phyloP scores from a whole-genome alignment of 441 rosid species.

The Aleurites moluccanus region DNA sequence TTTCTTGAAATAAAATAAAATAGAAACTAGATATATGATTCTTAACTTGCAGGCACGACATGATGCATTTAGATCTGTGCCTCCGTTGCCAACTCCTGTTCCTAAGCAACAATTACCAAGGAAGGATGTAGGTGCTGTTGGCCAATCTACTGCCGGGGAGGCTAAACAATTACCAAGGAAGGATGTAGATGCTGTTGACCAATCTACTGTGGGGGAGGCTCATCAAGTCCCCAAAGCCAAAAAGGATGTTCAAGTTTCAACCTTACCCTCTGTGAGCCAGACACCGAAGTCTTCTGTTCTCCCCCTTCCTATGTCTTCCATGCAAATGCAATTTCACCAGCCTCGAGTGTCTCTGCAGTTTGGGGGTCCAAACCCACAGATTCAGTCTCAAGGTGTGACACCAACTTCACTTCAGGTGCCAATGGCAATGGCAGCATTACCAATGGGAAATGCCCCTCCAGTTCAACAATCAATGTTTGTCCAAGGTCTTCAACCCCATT shows the following conservation, averaged over 20 bases:
- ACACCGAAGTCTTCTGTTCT: constrained; percentile 59
- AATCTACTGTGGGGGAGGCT: constrained; percentile 45
- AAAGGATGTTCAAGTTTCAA: constrained; percentile 56
- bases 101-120: too few relatives aligned
- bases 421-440: constrained; percentile 58
- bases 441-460: constrained; percentile 72
- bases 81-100: constrained; percentile 55
- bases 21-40: neutral
- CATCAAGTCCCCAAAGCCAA: constrained; percentile 49
- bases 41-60: constrained; percentile 63
- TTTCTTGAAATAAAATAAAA: neutral
- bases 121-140: too few relatives aligned
- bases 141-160: too few relatives aligned
- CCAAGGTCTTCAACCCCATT: constrained; percentile 74
- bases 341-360: constrained; percentile 67
- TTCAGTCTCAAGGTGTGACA: constrained; percentile 68
- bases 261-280: constrained; percentile 46
- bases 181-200: constrained; percentile 47
- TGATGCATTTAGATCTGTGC: constrained; percentile 50
- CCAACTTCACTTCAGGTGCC: constrained; percentile 72
- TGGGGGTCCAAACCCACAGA: constrained; percentile 69
- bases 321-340: constrained; percentile 76
- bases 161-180: constrained; percentile 51
- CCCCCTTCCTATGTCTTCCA: constrained; percentile 56
- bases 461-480: constrained; percentile 77